Conservation (phyloP, 371 early-diverging fungal genomes). For the Smittium mucronatum region DNA sequence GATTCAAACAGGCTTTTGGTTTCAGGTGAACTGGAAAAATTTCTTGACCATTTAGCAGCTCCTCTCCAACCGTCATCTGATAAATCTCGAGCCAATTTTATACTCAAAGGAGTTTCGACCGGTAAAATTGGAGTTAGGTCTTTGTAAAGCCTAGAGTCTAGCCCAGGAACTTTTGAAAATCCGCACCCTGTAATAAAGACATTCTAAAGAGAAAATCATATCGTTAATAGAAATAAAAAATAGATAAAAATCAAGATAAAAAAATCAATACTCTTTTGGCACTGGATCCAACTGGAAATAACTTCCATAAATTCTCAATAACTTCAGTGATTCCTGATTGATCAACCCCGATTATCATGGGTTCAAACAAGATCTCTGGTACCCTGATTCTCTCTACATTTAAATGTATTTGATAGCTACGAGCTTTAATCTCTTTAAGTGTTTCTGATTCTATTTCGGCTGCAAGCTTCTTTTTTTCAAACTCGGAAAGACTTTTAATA, state of each 20-base stretch:
- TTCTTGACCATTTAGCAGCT: constrained; percentile 48
- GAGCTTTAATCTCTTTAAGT: constrained; percentile 23
- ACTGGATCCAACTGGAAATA: not conserved
- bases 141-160: constrained; percentile 43
- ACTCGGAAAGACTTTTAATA: not conserved
- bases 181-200: constrained; percentile 69
- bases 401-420: constrained; percentile 64
- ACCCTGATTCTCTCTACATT: constrained; percentile 79
- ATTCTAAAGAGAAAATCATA: constrained; percentile 34
- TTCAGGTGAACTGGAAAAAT: not conserved
- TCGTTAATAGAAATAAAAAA: not conserved
- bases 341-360: constrained; percentile 70
- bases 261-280: constrained; percentile 13
- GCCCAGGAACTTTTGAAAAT: constrained; percentile 45
- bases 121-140: constrained; percentile 53
- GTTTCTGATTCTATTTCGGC: constrained; percentile 12
- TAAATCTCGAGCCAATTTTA: constrained; percentile 55
- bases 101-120: constrained; percentile 38
- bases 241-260: not conserved
- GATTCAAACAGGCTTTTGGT: constrained; percentile 8
- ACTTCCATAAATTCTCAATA: constrained; percentile 38
- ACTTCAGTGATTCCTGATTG: constrained; percentile 75
- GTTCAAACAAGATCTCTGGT: constrained; percentile 79
- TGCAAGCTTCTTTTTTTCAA: not conserved
- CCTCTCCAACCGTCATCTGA: constrained; percentile 75